phyloP scores from a whole-genome alignment of 2,329 filamentous ascomycete genomes.

The Colletotrichum sojae region DNA sequence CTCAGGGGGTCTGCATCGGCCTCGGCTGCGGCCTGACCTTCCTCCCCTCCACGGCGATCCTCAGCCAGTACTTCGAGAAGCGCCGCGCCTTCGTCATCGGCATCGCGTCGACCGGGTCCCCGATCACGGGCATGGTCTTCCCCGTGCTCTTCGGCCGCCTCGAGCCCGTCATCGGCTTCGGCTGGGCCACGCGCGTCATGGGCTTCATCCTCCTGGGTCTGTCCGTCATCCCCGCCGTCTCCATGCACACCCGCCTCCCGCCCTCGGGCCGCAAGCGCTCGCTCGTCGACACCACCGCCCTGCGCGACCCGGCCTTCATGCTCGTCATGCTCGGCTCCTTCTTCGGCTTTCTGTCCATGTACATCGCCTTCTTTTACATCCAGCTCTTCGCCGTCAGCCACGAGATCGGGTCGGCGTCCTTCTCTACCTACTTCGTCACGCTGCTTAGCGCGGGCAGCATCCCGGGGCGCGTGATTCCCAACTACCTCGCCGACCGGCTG shows the following conservation, averaged over 20 bases:
- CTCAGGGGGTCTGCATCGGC: constrained; percentile 56
- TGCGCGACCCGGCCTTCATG: constrained; percentile 56
- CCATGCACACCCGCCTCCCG: constrained; percentile 55
- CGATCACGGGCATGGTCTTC: constrained; percentile 58
- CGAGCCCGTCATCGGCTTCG: constrained; percentile 67
- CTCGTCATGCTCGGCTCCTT: constrained; percentile 54
- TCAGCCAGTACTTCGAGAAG: constrained; percentile 57
- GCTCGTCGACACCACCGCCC: constrained; percentile 54
- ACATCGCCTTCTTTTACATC: constrained; percentile 65
- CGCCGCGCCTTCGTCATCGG: constrained; percentile 52
- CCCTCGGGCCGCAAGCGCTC: constrained; percentile 47
- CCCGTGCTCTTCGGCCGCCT: constrained; percentile 57
- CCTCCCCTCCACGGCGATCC: constrained; percentile 53
- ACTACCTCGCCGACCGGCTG: constrained; percentile 58
- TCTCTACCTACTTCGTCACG: constrained; percentile 59
- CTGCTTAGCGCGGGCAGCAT: constrained; percentile 62
- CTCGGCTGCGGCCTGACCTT: constrained; percentile 54
- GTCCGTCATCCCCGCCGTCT: constrained; percentile 53
- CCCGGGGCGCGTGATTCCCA: constrained; percentile 61
- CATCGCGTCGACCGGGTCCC: constrained; percentile 51
- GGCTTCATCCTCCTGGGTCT: constrained; percentile 59
- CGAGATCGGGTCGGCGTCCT: constrained; percentile 50
- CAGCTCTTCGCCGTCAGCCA: constrained; percentile 58
- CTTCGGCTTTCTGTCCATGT: constrained; percentile 61
- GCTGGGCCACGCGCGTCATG: constrained; percentile 63